phyloP scores from a whole-genome alignment of 495 filamentous ascomycete species.

The Acidomyces sp. region DNA sequence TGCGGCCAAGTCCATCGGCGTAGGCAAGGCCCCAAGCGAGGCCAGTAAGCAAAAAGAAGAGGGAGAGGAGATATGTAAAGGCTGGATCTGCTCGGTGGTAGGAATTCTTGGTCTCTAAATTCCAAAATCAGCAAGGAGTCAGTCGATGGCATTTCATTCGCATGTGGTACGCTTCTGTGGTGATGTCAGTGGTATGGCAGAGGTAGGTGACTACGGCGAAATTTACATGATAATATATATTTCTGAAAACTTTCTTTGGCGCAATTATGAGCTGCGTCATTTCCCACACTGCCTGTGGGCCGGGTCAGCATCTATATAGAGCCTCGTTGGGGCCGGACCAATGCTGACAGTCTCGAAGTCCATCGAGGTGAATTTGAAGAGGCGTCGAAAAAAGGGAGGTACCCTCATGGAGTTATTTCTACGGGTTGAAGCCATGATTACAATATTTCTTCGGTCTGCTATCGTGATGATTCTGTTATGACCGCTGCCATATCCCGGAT shows the following conservation, averaged over 20 bases:
- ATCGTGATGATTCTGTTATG: no score
- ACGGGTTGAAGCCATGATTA: conserved; percentile 5
- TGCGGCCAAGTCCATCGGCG: conserved; percentile 40
- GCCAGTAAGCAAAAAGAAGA: conserved; percentile 60
- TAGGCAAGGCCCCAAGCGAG: conserved; percentile 64
- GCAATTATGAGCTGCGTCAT: conserved; percentile 62
- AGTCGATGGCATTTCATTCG: not conserved
- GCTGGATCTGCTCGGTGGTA: conserved; percentile 66
- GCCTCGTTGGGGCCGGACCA: not conserved
- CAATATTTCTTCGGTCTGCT: not conserved
- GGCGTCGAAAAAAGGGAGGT: conserved; percentile 36
- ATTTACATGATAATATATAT: conserved; percentile 63
- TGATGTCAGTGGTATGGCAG: conserved; percentile 18
- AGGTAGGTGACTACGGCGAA: no score
- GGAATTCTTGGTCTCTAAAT: conserved; percentile 59
- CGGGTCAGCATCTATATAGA: not conserved
- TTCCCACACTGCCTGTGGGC: conserved; percentile 50
- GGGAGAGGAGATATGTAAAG: conserved; percentile 63
- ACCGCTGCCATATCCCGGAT: no score
- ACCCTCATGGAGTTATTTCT: conserved; percentile 29
- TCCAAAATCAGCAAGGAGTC: no score
- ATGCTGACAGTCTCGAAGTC: conserved; percentile 37
- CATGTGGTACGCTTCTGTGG: conserved; percentile 45
- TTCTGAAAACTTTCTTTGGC: conserved; percentile 64
- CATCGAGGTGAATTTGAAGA: conserved; percentile 37